Evolutionary conservation across 371 early-diverging fungal genomes (phyloP), one percentile per base, ranked within the genome.

Genomic region (Mortierella sp.): DNA sequence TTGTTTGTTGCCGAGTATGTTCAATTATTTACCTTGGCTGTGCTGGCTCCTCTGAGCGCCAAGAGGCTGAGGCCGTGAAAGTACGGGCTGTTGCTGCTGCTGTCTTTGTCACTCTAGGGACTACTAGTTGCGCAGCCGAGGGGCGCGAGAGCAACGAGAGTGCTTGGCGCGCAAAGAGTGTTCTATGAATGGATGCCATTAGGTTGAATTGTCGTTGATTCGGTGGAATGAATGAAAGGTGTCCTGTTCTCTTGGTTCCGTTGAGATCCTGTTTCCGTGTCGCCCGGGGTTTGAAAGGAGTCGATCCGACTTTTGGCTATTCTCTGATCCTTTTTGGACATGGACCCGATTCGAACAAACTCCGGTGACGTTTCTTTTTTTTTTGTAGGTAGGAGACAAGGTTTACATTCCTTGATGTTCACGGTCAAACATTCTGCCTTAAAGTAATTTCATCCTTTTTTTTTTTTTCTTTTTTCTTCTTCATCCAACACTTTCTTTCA

Each of bases 61-160:
- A 69, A 64, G 64, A 72, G n/a, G 73, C 61, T 13, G 80, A 79
- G 50, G 69, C 43, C 26, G 75, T 69, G 65, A 79, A 72, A 9
- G 64, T 19, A 61, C 80, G 80, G 41, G 64, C 53, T 22, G 75
- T 31, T 2, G 68, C 48, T 37, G 68, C 48, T 37, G 63, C 29
- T 40, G 47, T 31, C 37, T 24, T 13, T 16, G 77, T 45, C 40
- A 61, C 29, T 13, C 53, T 1, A 34, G 31, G 29, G 19, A 43
- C 50, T 29, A 66, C 31, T 19, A 53, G 39, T 31, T 34, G 34
- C 58, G 58, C 58, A 34, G 58, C 16, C 10, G 55, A n/a, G 24
- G 61, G 64, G 47, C 75, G 78, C 29, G 73, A 64, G 40, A 77
- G 58, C 26, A 77, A 48, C 31, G 73, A 45, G 34, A 64, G 45